Conservation (phyloP, 2,329 filamentous ascomycete genomes). For the Fusarium floridanum region DNA sequence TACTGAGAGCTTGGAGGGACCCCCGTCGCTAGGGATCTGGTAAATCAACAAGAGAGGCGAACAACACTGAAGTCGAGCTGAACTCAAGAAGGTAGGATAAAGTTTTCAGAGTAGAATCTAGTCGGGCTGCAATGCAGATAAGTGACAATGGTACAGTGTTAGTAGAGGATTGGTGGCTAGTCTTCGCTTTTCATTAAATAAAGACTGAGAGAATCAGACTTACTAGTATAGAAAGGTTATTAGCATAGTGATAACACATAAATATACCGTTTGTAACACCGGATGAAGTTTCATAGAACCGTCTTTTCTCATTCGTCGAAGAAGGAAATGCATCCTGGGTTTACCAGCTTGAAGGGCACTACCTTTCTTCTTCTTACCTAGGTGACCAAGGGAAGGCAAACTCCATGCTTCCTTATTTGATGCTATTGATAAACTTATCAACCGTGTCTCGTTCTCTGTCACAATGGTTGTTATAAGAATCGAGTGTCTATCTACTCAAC, state of each 20-base stretch:
- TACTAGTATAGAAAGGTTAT: not conserved
- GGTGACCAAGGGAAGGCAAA: not conserved
- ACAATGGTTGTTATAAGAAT: not conserved
- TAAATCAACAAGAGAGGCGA: too few species aligned
- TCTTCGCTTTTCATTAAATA: not conserved
- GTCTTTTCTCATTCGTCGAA: not conserved
- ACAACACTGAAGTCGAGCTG: not conserved
- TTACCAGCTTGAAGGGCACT: not conserved
- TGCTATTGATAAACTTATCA: not conserved
- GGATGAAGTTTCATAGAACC: not conserved
- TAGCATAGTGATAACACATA: not conserved
- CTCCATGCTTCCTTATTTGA: not conserved
- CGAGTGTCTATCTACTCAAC: not conserved
- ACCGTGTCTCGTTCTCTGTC: not conserved
- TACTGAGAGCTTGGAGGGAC: not conserved
- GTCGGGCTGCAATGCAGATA: not conserved
- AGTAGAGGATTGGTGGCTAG: not conserved
- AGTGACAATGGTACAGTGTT: not conserved
- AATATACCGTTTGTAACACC: not conserved
- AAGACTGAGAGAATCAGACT: not conserved
- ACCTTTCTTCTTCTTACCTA: not conserved
- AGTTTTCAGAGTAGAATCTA: not conserved
- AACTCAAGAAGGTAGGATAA: not conserved
- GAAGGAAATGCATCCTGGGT: not conserved
- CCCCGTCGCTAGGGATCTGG: not conserved